A percentile compares a stretch with the other conserved stretches of the same genome.
These are phyloP conservation scores for Penicillium frequentans DNA, from an alignment of 2,329 filamentous ascomycete species.

Conservation along the genomic window DNA sequence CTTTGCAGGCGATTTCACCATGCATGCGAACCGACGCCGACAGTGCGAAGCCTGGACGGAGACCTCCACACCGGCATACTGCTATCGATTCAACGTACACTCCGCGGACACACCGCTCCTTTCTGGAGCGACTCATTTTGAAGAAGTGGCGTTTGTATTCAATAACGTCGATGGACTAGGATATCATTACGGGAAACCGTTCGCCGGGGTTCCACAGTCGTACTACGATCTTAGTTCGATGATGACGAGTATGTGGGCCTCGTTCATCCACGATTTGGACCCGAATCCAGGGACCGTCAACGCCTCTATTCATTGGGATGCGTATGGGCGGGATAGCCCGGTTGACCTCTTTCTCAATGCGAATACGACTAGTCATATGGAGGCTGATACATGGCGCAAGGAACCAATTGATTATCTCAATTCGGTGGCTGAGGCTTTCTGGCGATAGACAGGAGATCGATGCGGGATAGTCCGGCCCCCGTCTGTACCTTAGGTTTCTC, in stretches of 20 bases:
- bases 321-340: constrained; percentile 43
- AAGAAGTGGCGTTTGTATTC: constrained; percentile 57
- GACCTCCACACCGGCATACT: constrained; percentile 54
- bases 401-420: constrained; percentile 34
- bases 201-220: constrained; percentile 42
- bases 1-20: constrained; percentile 55
- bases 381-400: constrained; percentile 48
- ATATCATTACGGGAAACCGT: constrained; percentile 41
- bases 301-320: constrained; percentile 41
- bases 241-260: constrained; percentile 55
- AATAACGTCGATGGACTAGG: constrained; percentile 52
- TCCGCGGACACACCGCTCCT: constrained; percentile 45
- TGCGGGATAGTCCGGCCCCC: background rate
- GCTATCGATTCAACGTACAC: constrained; percentile 62
- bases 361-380: constrained; percentile 47
- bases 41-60: constrained; percentile 55
- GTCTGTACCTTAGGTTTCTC: background rate
- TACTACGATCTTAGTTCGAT: constrained; percentile 46
- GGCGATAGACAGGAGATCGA: constrained; percentile 16
- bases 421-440: constrained; percentile 24
- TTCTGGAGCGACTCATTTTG: constrained; percentile 55
- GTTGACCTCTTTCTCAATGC: constrained; percentile 54
- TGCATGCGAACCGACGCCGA: constrained; percentile 58
- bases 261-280: constrained; percentile 49
- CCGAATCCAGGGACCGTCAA: constrained; percentile 41